These are phyloP conservation scores for Oryza longistaminata DNA, from an alignment of 176 grass and related monocot species.

Conservation along the genomic window DNA sequence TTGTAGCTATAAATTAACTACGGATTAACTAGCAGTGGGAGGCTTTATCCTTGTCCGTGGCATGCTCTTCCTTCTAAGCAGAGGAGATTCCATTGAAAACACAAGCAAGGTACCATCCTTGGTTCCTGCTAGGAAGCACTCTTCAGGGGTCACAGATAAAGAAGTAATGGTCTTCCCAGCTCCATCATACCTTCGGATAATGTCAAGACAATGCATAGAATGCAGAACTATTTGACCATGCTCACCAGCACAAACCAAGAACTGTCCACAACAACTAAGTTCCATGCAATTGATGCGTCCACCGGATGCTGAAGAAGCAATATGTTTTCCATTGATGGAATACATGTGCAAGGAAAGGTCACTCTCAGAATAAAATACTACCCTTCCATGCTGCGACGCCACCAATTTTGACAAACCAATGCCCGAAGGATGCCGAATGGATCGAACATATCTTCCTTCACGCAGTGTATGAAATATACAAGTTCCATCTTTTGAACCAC, in stretches of 20 bases:
- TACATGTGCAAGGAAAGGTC: constrained; percentile 85
- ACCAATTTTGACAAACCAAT: constrained; percentile 74
- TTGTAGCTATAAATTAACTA: constrained; percentile 10
- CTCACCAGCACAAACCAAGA: constrained; percentile 77
- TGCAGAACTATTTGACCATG: constrained; percentile 82
- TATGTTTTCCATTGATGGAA: constrained; percentile 91
- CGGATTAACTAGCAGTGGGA: constrained; percentile 27
- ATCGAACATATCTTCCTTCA: constrained; percentile 79
- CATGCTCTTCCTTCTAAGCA: constrained; percentile 59
- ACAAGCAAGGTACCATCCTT: constrained; percentile 82
- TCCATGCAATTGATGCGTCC: constrained; percentile 93
- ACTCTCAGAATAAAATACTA: constrained; percentile 82
- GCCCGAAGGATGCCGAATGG: constrained; percentile 75
- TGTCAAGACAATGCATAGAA: constrained; percentile 91
- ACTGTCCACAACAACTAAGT: constrained; percentile 85
- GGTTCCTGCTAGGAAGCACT: constrained; percentile 90
- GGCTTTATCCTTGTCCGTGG: constrained; percentile 49
- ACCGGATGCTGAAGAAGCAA: constrained; percentile 67
- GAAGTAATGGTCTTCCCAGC: constrained; percentile 85
- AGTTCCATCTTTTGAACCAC: constrained; percentile 97
- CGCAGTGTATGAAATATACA: constrained; percentile 94
- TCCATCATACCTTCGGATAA: constrained; percentile 76
- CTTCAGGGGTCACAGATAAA: constrained; percentile 79
- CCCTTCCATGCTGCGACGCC: constrained; percentile 76
- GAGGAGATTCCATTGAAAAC: constrained; percentile 81